phyloP scores from a whole-genome alignment of 306 rosid species.

The Fagus sylvatica region DNA sequence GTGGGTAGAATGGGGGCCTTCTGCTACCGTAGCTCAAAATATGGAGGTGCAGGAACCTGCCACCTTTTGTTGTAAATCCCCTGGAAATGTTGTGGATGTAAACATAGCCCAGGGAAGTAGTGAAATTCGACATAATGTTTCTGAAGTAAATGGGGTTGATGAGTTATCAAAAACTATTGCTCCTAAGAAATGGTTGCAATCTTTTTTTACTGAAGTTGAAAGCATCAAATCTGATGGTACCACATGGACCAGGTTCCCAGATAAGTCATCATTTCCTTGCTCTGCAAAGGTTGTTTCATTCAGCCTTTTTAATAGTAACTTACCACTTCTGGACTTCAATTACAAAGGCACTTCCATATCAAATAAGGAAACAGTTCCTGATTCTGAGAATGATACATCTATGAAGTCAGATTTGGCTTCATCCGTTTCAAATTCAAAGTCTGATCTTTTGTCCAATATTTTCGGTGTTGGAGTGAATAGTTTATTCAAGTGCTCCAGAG shows the following conservation, averaged over 20 bases:
- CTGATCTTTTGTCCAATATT: conserved; percentile 50
- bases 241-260: conserved; percentile 64
- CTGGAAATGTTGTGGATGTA: conserved; percentile 29
- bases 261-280: conserved; percentile 66
- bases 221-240: conserved; percentile 53
- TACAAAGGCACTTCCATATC: conserved; percentile 28
- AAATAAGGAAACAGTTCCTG: conserved; percentile 38
- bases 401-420: conserved; percentile 32
- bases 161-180: conserved; percentile 34
- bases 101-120: conserved; percentile 39
- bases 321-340: conserved; percentile 44
- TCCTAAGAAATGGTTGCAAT: conserved; percentile 62
- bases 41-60: conserved; percentile 40
- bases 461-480: conserved; percentile 60
- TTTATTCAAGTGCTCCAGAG: conserved; percentile 59
- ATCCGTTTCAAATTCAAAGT: conserved; percentile 29
- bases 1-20: conserved; percentile 92
- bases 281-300: conserved; percentile 76
- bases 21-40: conserved; percentile 37
- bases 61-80: conserved; percentile 32
- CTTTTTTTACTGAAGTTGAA: conserved; percentile 66
- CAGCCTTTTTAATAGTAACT: conserved; percentile 58
- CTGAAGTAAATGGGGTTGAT: conserved; percentile 13
- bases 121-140: conserved; percentile 25
- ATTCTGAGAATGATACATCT: conserved; percentile 31